phyloP scores from a whole-genome alignment of 2,329 filamentous ascomycete genomes.

The Pseudogymnoascus sp. region DNA sequence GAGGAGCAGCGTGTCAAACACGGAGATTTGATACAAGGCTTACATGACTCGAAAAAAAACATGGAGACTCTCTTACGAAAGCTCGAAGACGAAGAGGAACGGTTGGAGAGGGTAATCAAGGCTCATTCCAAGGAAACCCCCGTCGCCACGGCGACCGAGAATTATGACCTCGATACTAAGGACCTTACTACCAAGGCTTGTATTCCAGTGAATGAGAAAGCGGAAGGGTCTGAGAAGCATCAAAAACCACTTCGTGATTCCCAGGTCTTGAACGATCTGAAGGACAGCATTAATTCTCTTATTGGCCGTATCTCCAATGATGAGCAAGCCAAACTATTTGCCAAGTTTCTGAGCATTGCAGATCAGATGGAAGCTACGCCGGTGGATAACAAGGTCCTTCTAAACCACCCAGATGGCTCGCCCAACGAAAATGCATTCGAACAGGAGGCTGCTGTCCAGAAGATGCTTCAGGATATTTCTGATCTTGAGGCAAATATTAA shows the following conservation, averaged over 20 bases:
- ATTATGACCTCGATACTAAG: no score
- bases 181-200: not conserved
- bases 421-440: not conserved
- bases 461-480: not conserved
- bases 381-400: not conserved
- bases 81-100: not conserved
- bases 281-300: not conserved
- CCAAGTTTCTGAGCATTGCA: not conserved
- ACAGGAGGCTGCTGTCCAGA: not conserved
- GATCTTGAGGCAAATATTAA: not conserved
- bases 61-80: not conserved
- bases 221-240: not conserved
- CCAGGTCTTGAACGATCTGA: not conserved
- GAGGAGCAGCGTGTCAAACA: no score
- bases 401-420: not conserved
- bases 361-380: not conserved
- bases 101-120: not conserved
- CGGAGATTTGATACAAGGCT: no score
- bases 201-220: not conserved
- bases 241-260: not conserved
- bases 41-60: not conserved
- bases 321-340: not conserved
- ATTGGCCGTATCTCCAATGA: not conserved
- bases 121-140: not conserved
- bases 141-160: no score